phyloP scores from a whole-genome alignment of 768 basidiomycete genomes.

The Lentinula guzmanii region DNA sequence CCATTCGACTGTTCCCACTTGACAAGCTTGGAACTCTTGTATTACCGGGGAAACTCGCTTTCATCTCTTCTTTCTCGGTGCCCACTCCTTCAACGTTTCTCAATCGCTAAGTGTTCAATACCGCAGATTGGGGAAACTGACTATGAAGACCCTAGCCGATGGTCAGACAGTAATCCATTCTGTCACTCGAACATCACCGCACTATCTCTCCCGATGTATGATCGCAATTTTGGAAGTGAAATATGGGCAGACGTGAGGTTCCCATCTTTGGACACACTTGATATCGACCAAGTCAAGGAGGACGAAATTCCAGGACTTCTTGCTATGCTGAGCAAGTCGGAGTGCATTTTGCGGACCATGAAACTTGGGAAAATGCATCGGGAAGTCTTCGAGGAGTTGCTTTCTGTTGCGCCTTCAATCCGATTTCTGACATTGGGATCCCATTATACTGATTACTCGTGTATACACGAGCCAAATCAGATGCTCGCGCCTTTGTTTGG shows the following conservation, averaged over 20 bases:
- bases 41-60: neutral
- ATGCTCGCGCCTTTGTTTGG: neutral
- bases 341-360: neutral
- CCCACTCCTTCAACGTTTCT: neutral
- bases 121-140: neutral
- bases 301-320: neutral
- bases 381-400: neutral
- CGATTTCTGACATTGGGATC: neutral
- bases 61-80: neutral
- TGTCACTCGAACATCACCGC: neutral
- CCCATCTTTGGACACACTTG: neutral
- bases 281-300: neutral
- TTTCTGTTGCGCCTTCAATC: neutral
- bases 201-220: neutral
- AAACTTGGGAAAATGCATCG: neutral
- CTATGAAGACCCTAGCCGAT: neutral
- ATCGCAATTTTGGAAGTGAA: neutral
- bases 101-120: neutral
- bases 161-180: neutral
- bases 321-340: neutral
- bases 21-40: neutral
- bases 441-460: neutral
- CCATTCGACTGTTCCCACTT: neutral
- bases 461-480: neutral
- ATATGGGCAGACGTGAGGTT: neutral